phyloP scores from a whole-genome alignment of 768 basidiomycete species.

The Auricularia sp. region DNA sequence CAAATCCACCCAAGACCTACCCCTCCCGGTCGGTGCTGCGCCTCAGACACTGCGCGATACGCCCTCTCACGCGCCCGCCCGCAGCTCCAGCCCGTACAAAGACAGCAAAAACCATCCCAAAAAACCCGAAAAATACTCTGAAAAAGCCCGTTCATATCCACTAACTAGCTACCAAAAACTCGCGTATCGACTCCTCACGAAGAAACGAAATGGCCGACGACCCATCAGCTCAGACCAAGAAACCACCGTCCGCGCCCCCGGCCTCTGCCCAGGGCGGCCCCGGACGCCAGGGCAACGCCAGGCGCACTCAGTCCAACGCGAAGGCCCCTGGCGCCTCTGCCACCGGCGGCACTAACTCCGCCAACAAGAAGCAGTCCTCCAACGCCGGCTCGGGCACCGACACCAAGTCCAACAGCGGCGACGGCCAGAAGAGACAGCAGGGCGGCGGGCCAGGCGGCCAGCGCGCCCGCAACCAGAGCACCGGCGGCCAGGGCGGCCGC shows the following conservation, averaged over 20 bases:
- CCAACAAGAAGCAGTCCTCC: conserved; percentile 49
- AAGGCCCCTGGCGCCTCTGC: not conserved
- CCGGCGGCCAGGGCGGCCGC: not conserved
- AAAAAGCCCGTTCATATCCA: too few species aligned
- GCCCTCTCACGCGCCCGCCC: not conserved
- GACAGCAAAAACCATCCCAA: not conserved
- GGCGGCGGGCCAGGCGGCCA: conserved; percentile 36
- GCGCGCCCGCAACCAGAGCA: conserved; percentile 13
- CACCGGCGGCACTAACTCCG: not conserved
- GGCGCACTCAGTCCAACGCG: not conserved
- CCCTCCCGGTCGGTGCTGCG: not conserved
- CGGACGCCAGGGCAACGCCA: not conserved
- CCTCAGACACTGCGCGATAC: not conserved
- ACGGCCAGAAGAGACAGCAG: conserved; percentile 36
- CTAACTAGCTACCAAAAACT: not conserved
- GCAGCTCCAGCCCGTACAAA: not conserved
- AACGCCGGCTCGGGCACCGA: conserved; percentile 52
- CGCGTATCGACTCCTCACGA: not conserved
- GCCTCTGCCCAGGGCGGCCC: not conserved
- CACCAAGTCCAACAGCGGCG: conserved; percentile 47
- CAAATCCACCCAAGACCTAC: conserved; percentile 27
- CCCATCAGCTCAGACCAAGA: not conserved
- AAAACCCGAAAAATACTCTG: not conserved
- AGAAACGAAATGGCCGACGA: not conserved
- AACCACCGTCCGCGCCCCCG: not conserved